Conservation (phyloP, 768 basidiomycete species). For the Boletus patriciae region DNA sequence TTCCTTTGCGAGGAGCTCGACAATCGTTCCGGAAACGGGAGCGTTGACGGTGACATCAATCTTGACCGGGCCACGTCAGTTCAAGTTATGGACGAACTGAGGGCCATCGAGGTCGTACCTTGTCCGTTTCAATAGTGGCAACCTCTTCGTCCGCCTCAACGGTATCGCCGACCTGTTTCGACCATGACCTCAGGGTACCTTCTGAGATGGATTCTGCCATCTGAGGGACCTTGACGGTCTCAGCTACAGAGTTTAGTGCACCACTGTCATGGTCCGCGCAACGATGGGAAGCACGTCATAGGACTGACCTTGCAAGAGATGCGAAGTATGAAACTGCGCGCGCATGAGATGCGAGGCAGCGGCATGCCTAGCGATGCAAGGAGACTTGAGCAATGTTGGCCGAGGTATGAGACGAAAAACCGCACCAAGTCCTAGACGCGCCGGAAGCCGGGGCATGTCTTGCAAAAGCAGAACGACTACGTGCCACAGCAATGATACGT, state of each 20-base stretch:
- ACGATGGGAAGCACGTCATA: conserved; percentile 17
- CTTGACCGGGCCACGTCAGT: conserved; percentile 40
- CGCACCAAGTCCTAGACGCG: conserved; percentile 52
- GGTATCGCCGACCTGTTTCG: conserved; percentile 88
- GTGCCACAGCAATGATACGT: conserved; percentile 64
- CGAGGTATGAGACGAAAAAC: not conserved
- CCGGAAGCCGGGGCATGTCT: conserved; percentile 32
- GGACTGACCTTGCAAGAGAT: conserved; percentile 63
- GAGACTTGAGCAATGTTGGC: conserved; percentile 4
- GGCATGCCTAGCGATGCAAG: conserved; percentile 40
- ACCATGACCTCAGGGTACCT: conserved; percentile 93
- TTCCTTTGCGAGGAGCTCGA: conserved; percentile 82
- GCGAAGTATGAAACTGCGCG: conserved; percentile 69
- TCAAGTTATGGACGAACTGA: not conserved
- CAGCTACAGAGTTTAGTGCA: conserved; percentile 45
- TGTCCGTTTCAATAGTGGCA: conserved; percentile 98
- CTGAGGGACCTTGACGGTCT: conserved; percentile 92
- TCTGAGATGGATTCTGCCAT: conserved; percentile 99
- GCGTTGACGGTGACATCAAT: conserved; percentile 98
- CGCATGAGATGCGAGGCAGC: conserved; percentile 47
- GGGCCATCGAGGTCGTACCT: conserved; percentile 49
- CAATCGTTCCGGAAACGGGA: conserved; percentile 82
- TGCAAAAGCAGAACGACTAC: conserved; percentile 53
- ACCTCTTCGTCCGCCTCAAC: conserved; percentile 94
- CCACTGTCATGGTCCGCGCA: conserved; percentile 10